phyloP scores from a whole-genome alignment of 768 basidiomycete species.

The Chiua virens region DNA sequence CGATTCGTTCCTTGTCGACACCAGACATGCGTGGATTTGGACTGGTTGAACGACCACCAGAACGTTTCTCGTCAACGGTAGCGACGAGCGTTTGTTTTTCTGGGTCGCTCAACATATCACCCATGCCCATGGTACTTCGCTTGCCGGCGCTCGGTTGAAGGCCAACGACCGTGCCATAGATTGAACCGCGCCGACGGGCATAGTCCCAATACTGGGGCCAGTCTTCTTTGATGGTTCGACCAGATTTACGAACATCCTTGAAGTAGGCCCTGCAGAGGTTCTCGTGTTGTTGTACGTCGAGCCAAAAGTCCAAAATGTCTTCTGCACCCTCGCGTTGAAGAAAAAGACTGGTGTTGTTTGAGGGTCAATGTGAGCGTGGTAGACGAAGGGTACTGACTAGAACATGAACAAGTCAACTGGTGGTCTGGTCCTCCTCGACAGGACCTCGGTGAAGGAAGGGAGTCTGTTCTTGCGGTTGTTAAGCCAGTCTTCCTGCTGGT shows the following conservation, averaged over 20 bases:
- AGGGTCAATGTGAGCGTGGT: slow-evolving; percentile 3
- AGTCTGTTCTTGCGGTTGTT: slow-evolving; percentile 70
- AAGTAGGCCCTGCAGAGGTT: slow-evolving; percentile 98
- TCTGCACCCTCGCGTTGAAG: slow-evolving; percentile 94
- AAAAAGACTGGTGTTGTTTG: slow-evolving; percentile 64
- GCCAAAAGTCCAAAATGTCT: slow-evolving; percentile 97
- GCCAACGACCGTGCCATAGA: slow-evolving; percentile 89
- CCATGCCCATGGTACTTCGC: slow-evolving; percentile 82
- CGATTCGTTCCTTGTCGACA: slow-evolving; percentile 37
- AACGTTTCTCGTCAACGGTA: slow-evolving; percentile 43
- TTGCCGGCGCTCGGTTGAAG: slow-evolving; percentile 62
- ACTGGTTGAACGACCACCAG: slow-evolving; percentile 56
- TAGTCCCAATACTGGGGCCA: slow-evolving; percentile 99
- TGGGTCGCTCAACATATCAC: slow-evolving; percentile 64
- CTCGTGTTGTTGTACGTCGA: slow-evolving; percentile 99
- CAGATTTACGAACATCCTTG: slow-evolving; percentile 96
- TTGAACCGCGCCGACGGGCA: slow-evolving; percentile 87
- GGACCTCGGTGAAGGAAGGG: slow-evolving; percentile 88
- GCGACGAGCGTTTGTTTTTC: slow-evolving; percentile 66
- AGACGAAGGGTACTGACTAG: slow-evolving; percentile 63
- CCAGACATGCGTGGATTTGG: slow-evolving; percentile 49
- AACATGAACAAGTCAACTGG: slow-evolving; percentile 99
- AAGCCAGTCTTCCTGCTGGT: slow-evolving; percentile 71
- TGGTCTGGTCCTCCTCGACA: slow-evolving; percentile 85
- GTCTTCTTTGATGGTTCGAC: slow-evolving; percentile 89